Conservation (phyloP, 139 green algal genomes). For the Marvania coccoides region DNA sequence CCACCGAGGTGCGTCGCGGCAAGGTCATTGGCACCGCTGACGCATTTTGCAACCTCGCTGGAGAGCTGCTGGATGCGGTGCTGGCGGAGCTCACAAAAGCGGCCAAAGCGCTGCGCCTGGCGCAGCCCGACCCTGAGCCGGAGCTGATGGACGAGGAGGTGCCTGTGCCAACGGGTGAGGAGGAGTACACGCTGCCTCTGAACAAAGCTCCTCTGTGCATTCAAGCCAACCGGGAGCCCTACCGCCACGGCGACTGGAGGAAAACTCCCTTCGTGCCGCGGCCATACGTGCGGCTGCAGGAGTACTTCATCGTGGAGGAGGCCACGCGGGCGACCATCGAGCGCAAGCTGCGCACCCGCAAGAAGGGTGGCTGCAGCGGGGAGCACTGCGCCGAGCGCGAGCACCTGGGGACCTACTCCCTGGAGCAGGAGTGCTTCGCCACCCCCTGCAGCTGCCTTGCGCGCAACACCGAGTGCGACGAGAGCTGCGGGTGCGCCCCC, state of each 20-base stretch:
- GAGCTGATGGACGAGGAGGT: not conserved
- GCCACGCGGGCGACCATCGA: constrained; percentile 26
- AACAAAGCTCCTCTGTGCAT: constrained; percentile 19
- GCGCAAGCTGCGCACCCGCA: constrained; percentile 54
- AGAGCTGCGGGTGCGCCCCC: constrained; percentile 23
- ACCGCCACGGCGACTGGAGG: constrained; percentile 49
- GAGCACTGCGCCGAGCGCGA: constrained; percentile 32
- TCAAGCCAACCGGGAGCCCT: constrained; percentile 49
- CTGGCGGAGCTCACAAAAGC: not conserved
- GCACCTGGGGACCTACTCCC: constrained; percentile 30
- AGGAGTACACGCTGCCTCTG: not conserved
- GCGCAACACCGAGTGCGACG: constrained; percentile 50
- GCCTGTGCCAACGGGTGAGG: not conserved
- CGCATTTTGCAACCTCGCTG: constrained; percentile 18
- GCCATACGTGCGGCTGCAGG: constrained; percentile 37
- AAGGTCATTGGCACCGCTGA: constrained; percentile 12
- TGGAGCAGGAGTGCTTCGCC: constrained; percentile 34
- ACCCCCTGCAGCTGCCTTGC: constrained; percentile 41
- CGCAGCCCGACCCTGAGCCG: not conserved
- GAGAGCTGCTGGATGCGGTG: constrained; percentile 4
- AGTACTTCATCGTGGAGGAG: constrained; percentile 49
- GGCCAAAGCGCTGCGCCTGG: not conserved
- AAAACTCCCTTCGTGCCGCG: constrained; percentile 38
- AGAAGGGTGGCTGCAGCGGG: constrained; percentile 38
- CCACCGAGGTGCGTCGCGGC: constrained; percentile 15